phyloP scores from a whole-genome alignment of 2,329 filamentous ascomycete genomes.

The Chalara sp. region DNA sequence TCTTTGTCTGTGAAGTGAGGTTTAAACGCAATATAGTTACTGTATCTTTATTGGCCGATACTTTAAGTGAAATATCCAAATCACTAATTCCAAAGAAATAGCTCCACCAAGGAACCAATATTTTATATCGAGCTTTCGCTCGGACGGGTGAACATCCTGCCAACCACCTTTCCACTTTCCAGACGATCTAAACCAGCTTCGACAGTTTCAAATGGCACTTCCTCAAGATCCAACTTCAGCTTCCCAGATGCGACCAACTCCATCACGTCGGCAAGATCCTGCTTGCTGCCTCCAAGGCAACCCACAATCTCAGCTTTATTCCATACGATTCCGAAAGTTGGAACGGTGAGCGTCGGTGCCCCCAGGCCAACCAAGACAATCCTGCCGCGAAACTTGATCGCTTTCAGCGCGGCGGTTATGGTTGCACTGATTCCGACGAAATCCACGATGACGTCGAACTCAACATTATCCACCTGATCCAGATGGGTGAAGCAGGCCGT shows the following conservation, averaged over 20 bases:
- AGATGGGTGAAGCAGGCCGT: slow-evolving; percentile 8
- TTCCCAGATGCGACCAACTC: slow-evolving; percentile 4
- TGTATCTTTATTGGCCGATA: too few species aligned
- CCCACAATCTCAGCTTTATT: slow-evolving; percentile 2
- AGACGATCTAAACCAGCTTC: slow-evolving; percentile 5
- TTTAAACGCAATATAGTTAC: too few species aligned
- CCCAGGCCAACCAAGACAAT: slow-evolving; percentile 9
- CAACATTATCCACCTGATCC: slow-evolving; percentile 1
- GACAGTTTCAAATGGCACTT: slow-evolving; percentile 6
- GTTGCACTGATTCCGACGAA: slow-evolving; percentile 7
- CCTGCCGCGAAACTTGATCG: slow-evolving; percentile 4
- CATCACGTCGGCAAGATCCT: slow-evolving; percentile 3
- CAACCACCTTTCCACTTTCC: slow-evolving; percentile 2
- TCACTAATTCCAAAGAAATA: too few species aligned
- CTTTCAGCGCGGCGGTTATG: slow-evolving; percentile 2
- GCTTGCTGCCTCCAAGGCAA: slow-evolving; percentile 4
- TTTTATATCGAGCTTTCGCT: slow-evolving; percentile 2
- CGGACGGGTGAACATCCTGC: slow-evolving; percentile 9
- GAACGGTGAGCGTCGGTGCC: background rate
- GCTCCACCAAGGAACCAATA: too few species aligned
- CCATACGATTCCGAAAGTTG: slow-evolving; percentile 1
- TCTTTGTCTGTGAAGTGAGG: too few species aligned
- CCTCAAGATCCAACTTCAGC: slow-evolving; percentile 6
- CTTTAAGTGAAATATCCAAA: too few species aligned
- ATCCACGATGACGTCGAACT: slow-evolving; percentile 8